Evolutionary conservation across 495 filamentous ascomycete species (phyloP), one percentile per base, ranked within the genome.

Genomic region (Aspergillus avenaceus): DNA sequence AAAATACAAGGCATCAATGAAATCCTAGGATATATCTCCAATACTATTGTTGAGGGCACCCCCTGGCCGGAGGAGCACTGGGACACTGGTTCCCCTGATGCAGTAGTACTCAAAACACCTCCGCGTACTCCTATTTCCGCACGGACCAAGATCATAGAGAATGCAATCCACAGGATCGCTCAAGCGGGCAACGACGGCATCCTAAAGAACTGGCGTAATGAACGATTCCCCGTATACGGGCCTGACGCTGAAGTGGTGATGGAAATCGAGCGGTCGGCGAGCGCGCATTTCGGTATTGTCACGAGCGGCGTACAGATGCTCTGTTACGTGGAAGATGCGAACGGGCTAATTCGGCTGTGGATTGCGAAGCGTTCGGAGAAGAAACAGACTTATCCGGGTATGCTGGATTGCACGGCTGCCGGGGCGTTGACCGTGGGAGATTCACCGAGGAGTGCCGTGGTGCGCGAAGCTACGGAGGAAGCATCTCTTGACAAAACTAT

Each of bases 111-210:
- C 16, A 41, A n/a, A 48, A 56, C 32, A 60, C 42, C 52, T 28
- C 28, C 21, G 28, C 32, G 64, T 6, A 44, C 54, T 11, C 74
- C 67, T 9, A 69, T 74, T 32, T 53, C 60, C 16, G 75, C 76
- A 50, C 79, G 87, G 45, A 82, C 72, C 24, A 54, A 56, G 4
- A 66, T 73, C 19, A 72, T 90, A 1, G 71, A 65, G 1, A 54
- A 54, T n/a, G 79, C 85, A 3, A 67, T 78, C 25, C 57, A 65
- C 3, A 75, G 81, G 55, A 85, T 86, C 76, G 77, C 80, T 22
- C 60, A 71, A 21, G 75, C 76, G 19, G 56, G 73, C 14, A 75
- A 72, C 0, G 92, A 91, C 65, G 60, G 74, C 28, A 67, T 90
- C 8, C 74, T 92, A 22, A 67, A 67, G 16, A 83, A 62, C 29